Percentiles rank a stretch among this genome's conserved stretches.
Conservation (phyloP, 192 early-diverging fungal species). For the Physocladia obscura region DNA sequence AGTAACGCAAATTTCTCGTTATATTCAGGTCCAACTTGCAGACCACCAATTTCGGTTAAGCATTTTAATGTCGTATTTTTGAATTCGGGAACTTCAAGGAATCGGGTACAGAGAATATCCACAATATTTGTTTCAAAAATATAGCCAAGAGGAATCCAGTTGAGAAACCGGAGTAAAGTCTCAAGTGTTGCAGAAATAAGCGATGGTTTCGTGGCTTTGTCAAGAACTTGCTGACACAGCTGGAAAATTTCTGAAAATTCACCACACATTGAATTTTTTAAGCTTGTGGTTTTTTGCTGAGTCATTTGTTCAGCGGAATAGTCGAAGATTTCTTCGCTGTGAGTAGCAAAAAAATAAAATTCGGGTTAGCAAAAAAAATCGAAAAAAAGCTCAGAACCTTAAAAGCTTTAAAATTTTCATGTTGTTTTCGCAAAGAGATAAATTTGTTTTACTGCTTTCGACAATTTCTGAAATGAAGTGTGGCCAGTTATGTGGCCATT, state of each 20-base stretch:
- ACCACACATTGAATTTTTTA: slow-evolving; percentile 92
- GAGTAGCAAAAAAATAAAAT: neutral
- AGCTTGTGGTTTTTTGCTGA: slow-evolving; percentile 85
- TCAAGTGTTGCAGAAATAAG: slow-evolving; percentile 91
- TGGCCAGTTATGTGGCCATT: slow-evolving; percentile 99
- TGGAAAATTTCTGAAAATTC: slow-evolving; percentile 95
- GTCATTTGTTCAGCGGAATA: slow-evolving; percentile 99
- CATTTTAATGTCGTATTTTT: slow-evolving; percentile 95
- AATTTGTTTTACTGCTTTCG: slow-evolving; percentile 84
- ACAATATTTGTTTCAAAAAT: slow-evolving; percentile 96
- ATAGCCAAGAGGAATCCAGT: slow-evolving; percentile 98
- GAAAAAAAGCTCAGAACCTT: slow-evolving; percentile 59
- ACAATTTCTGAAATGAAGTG: slow-evolving; percentile 98
- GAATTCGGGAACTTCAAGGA: slow-evolving; percentile 82
- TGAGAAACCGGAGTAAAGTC: slow-evolving; percentile 89
- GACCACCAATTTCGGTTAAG: slow-evolving; percentile 93
- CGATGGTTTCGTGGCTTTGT: slow-evolving; percentile 84
- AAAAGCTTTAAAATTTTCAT: slow-evolving; percentile 98
- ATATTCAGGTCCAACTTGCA: slow-evolving; percentile 78
- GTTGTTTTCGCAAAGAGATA: slow-evolving; percentile 97
- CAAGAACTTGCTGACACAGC: slow-evolving; percentile 90
- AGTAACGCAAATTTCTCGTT: slow-evolving; percentile 83
- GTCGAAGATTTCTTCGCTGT: slow-evolving; percentile 98
- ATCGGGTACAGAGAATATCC: slow-evolving; percentile 76
- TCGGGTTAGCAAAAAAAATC: no score